These are phyloP conservation scores for Blastobotrys attinorum DNA, from an alignment of 805 yeast genomes.

Conservation along the genomic window DNA sequence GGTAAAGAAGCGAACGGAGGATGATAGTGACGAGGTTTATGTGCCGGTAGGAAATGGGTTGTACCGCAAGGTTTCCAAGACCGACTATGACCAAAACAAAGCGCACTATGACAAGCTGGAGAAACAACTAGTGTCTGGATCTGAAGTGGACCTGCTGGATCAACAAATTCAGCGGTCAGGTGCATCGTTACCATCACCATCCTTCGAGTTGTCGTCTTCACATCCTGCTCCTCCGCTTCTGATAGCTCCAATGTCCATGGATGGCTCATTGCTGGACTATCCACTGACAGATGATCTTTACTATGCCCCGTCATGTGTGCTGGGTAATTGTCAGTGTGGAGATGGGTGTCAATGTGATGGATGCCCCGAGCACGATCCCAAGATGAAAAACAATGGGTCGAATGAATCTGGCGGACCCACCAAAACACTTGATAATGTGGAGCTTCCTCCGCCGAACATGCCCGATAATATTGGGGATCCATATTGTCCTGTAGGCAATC, in stretches of 20 bases:
- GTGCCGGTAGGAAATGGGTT: constrained; percentile 29
- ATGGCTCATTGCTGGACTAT: constrained; percentile 7
- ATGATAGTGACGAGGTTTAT: constrained; percentile 21
- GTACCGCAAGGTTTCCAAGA: constrained; percentile 17
- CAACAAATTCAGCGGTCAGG: not conserved
- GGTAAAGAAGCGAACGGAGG: constrained; percentile 2
- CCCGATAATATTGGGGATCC: not conserved
- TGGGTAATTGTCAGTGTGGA: constrained; percentile 33
- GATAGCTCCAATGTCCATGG: constrained; percentile 27
- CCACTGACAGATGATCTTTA: constrained; percentile 13
- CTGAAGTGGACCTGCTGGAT: not conserved
- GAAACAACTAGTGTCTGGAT: not conserved
- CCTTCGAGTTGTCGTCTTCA: not conserved
- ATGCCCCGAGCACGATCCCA: constrained; percentile 25
- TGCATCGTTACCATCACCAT: no score
- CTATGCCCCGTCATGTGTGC: constrained; percentile 29
- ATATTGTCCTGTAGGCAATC: not conserved
- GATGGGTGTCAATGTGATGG: constrained; percentile 30
- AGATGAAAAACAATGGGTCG: not conserved
- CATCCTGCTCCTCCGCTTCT: constrained; percentile 6
- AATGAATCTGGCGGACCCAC: not conserved
- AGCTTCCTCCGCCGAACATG: not conserved
- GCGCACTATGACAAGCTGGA: not conserved
- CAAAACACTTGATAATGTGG: not conserved
- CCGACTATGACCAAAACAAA: not conserved